Evolutionary conservation across 495 filamentous ascomycete genomes (phyloP), one percentile per base, ranked within the genome.

Genomic region (Geoglossum glabrum): DNA sequence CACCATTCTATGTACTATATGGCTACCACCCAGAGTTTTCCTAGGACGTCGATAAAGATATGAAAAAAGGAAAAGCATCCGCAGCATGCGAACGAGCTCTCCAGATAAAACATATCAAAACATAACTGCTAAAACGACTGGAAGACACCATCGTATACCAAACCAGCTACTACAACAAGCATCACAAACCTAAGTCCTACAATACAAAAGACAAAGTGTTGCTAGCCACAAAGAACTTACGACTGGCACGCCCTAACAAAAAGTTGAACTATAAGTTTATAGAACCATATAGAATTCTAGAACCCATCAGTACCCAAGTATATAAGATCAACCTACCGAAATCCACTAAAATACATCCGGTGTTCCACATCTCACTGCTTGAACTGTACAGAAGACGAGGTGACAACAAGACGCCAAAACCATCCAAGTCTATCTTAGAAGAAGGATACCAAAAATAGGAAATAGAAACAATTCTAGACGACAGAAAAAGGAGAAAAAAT

Each of bases 1-100:
- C 46, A 63, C 46, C 62, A 17, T 68, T 68, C 19, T 62, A 51
- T 1, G 62, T 10, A 11, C 61, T 26, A 0, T 65, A 66, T 25
- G 60, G 34, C 3, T 21, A 61, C 15, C 3, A 60, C 21, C 58
- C 55, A 59, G 26, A 40, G 21, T 36, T 49, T 40, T 15, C 33
- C 1, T 45, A 11, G 45, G 33, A 58, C 28, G 40, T 45, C 26
- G 40, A 59, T 15, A 23, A 4, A 10, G 43, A 36, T 6, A 9
- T 15, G 17, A 7, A 9, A 1, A 13, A 47, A 13, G 38, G 33
- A 2, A 21, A 31, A 6, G 57, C 43, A 27, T 15, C 47, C 2
- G 57, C 57, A 23, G 58, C 55, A 11, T 21, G 21, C 25, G 30
- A 60, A 17, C 43, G 10, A 6, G 36, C 11, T 4, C 10, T 7